These are phyloP conservation scores for Wickerhamomyces sydowiorum DNA, from an alignment of 805 yeast genomes.

Conservation along the genomic window DNA sequence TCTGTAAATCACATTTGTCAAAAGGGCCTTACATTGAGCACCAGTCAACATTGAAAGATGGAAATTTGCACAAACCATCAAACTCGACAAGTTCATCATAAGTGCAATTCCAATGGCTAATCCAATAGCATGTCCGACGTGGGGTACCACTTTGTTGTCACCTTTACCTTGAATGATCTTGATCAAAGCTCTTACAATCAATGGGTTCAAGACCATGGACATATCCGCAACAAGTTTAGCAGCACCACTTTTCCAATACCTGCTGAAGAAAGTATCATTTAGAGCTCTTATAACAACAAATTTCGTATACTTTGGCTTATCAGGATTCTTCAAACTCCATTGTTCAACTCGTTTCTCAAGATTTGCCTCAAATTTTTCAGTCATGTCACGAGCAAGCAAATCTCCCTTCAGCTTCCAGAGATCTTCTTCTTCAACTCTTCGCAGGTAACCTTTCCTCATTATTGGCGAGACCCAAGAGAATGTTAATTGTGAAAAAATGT, in stretches of 20 bases:
- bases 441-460: conserved; percentile 44
- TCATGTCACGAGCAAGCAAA: conserved; percentile 29
- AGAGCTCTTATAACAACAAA: conserved; percentile 26
- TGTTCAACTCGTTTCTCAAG: conserved; percentile 23
- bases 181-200: conserved; percentile 60
- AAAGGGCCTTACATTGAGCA: conserved; percentile 61
- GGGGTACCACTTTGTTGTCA: conserved; percentile 35
- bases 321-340: conserved; percentile 21
- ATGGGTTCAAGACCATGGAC: conserved; percentile 50
- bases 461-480: conserved; percentile 20
- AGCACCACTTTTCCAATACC: conserved; percentile 29
- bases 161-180: conserved; percentile 50
- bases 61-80: conserved; percentile 57
- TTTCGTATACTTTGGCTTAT: conserved; percentile 14
- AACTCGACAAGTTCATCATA: conserved; percentile 44
- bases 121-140: conserved; percentile 59
- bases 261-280: conserved; percentile 27
- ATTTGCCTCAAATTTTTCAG: conserved; percentile 26
- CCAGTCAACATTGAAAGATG: conserved; percentile 60
- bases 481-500: conserved; percentile 9
- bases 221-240: conserved; percentile 26
- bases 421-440: conserved; percentile 57
- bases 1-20: conserved; percentile 64
- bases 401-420: conserved; percentile 37
- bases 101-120: conserved; percentile 64